Percentiles rank a stretch among this genome's conserved stretches.
phyloP scores from a whole-genome alignment of 768 basidiomycete species.

The Sporobolomyces roseus region DNA sequence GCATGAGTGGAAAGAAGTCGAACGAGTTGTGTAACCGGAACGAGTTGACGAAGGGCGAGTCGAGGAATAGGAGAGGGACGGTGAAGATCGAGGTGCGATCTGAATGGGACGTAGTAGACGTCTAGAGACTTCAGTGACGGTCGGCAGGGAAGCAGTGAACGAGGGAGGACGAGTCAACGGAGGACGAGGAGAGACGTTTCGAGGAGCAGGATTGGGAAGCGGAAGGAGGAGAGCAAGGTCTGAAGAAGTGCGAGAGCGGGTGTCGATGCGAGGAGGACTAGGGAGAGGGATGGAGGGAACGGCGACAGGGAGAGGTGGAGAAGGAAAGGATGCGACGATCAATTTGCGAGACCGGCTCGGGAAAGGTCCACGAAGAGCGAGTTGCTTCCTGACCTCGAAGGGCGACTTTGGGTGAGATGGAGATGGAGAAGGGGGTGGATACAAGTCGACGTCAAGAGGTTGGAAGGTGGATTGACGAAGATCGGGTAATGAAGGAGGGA shows the following conservation, averaged over 20 bases:
- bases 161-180: slow-evolving; percentile 3
- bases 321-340: too few relatives aligned
- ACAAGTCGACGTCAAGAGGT: slow-evolving; percentile 2
- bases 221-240: neutral
- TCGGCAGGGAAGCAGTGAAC: slow-evolving; percentile 6
- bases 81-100: slow-evolving; percentile 11
- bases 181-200: neutral
- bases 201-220: neutral
- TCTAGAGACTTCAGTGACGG: neutral
- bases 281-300: neutral
- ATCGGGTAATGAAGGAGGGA: slow-evolving; percentile 2
- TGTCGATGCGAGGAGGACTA: slow-evolving; percentile 2
- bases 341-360: slow-evolving; percentile 1
- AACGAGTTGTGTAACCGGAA: too few relatives aligned
- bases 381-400: neutral
- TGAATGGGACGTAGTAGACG: slow-evolving; percentile 4
- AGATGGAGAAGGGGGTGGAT: neutral
- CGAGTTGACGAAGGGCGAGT: neutral
- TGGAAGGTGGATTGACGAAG: slow-evolving; percentile 2
- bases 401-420: neutral
- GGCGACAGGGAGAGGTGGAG: too few relatives aligned
- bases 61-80: neutral
- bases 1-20: too few relatives aligned
- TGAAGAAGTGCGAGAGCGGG: neutral
- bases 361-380: slow-evolving; percentile 2